Evolutionary conservation across 495 filamentous ascomycete species (phyloP).

Genomic region (Neurospora cerealis): DNA sequence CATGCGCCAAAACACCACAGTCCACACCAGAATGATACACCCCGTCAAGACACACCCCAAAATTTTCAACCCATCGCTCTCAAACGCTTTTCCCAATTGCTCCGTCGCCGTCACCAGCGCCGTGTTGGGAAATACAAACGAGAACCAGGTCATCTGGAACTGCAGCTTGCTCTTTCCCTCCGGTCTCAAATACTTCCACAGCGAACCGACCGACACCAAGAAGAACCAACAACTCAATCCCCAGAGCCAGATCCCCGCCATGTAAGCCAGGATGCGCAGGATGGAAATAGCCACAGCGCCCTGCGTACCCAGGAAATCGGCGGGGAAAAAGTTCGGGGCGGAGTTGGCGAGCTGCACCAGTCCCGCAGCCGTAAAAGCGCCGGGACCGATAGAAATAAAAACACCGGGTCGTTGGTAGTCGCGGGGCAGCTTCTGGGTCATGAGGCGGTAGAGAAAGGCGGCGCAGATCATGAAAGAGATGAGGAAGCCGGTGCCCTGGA

Average conservation of each 20-base stretch:
- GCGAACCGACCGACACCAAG: conserved; percentile 63
- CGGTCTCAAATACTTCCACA: conserved; percentile 58
- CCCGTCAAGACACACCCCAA: conserved; percentile 56
- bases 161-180: conserved; percentile 42
- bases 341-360: conserved; percentile 40
- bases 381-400: conserved; percentile 74
- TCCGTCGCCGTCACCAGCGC: conserved; percentile 63
- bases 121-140: conserved; percentile 82
- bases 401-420: conserved; percentile 71
- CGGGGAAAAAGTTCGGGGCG: conserved; percentile 27
- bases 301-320: conserved; percentile 25
- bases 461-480: conserved; percentile 80
- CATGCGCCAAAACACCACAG: conserved; percentile 62
- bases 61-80: conserved; percentile 50
- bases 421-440: conserved; percentile 81
- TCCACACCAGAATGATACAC: conserved; percentile 56
- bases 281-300: conserved; percentile 23
- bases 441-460: conserved; percentile 77
- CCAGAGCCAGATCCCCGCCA: conserved; percentile 70
- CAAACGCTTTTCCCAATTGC: conserved; percentile 56
- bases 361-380: conserved; percentile 67
- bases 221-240: conserved; percentile 83
- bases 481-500: conserved; percentile 78
- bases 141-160: conserved; percentile 85
- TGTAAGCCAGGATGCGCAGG: conserved; percentile 29